Evolutionary conservation across 1,139 yeast species (phyloP), one percentile per base, ranked within the genome.

Genomic region (Saccharomyces hybrid): DNA sequence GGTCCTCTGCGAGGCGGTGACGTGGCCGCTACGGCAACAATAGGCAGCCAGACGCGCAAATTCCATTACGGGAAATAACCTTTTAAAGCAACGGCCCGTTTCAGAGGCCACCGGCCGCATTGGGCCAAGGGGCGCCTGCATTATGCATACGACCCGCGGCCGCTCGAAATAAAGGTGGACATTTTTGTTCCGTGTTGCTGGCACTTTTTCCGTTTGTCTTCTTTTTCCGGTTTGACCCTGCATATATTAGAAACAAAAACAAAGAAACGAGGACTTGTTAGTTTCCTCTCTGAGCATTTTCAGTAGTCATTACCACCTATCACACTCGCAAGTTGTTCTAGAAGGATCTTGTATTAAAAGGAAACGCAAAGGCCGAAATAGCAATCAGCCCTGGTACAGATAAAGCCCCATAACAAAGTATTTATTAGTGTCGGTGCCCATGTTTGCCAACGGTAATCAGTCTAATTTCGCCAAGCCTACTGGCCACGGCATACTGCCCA

Each of bases 401-500:
- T 32, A 32, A 8, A n/a, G 24, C 42, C 7, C 7, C 7, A 38
- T 9, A 38, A 38, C 9, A 21, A 9, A 14, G 5, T 38, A 16
- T 16, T 16, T 38, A 38, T 38, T 9, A 16, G 44, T 38, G 44
- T 3, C 44, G 3, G 11, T 2, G 44, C 44, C 44, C 11, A 38
- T 38, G 44, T 38, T 38, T 38, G 44, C 11, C 2, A 38, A 38
- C 44, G 44, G 44, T 38, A 38, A 16, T 16, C 44, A 38, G 11
- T 38, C 44, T 16, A 38, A 38, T 38, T 38, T 38, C 44, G 44
- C 44, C 5, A 38, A 38, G n/a, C 44, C 44, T 9, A 8, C 44
- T 11, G 44, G 44, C 11, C 44, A 38, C 32, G 71, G 71, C 14
- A 52, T 75, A 38, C 85, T 84, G 68, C 96, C 95, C 12, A 88